Base-by-base conservation (phyloP, 768 basidiomycete genomes). In the Naganishia antarctica region DNA sequence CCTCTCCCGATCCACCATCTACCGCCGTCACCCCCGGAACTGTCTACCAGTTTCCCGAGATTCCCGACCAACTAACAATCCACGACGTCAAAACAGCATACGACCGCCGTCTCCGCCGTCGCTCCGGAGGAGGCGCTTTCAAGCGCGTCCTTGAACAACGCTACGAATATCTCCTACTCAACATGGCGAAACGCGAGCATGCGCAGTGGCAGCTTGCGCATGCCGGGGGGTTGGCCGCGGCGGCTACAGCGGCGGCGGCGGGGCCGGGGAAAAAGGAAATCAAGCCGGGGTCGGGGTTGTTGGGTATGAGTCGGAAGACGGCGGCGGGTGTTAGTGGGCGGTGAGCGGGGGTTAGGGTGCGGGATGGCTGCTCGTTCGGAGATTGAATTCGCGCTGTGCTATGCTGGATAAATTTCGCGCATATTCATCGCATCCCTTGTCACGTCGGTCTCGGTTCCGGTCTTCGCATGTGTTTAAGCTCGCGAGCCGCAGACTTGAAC, bases 281-380 rank as follows among this genome's bases (percentile, higher is more conserved):
- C 53, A 57, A 57, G 53, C 37, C 53, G 37, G 50, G 11, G 12
- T n/a, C 31, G 18, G 50, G 31, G 34, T 44, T 44, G 43, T n/a
- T 44, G 43, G n/a, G n/a, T 5, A 11, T 44, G 18, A 44, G 9
- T 7, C 8, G 43, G 13, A 44, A 44, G 18, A 15, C 43, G 18
- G 43, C 43, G 43, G 50, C n/a, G 50, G 28, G 8, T 51, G 50
- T 34, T 51, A n/a, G n/a, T n/a, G n/a, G n/a, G n/a, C n/a, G n/a
- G n/a, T n/a, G n/a, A n/a, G n/a, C n/a, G n/a, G n/a, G n/a, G n/a
- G n/a, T n/a, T n/a, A n/a, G n/a, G n/a, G n/a, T n/a, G n/a, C n/a
- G n/a, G n/a, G n/a, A n/a, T n/a, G n/a, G n/a, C n/a, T n/a, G n/a
- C n/a, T n/a, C n/a, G n/a, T n/a, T n/a, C n/a, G n/a, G n/a, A n/a